These are phyloP conservation scores for Jatropha podagrica DNA, from an alignment of 441 rosid genomes.

Conservation along the genomic window DNA sequence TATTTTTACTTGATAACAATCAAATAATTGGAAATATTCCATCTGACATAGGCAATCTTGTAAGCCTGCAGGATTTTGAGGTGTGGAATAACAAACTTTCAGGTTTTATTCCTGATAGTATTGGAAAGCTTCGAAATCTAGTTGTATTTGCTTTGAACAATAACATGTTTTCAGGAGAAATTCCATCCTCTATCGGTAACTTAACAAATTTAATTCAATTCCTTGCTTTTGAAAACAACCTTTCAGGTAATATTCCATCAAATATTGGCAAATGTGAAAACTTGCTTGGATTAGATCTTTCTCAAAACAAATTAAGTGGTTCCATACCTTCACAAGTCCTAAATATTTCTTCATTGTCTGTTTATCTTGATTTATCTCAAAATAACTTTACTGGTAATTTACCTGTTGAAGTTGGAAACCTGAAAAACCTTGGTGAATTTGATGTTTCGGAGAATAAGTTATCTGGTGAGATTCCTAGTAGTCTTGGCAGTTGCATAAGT, in stretches of 20 bases:
- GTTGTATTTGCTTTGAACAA: not conserved
- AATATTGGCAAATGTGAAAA: constrained; percentile 29
- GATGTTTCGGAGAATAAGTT: not conserved
- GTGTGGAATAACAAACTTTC: not conserved
- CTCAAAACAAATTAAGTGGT: constrained; percentile 13
- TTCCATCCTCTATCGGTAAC: not conserved
- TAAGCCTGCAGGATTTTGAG: not conserved
- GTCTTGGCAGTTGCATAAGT: not conserved
- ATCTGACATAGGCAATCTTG: not conserved
- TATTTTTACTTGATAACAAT: not conserved
- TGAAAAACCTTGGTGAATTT: not conserved
- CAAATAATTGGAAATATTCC: constrained; percentile 4
- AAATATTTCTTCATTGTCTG: not conserved
- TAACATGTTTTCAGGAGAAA: constrained; percentile 8
- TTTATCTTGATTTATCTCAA: not conserved
- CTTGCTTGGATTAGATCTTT: not conserved
- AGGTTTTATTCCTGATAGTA: not conserved
- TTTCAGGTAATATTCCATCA: constrained; percentile 38
- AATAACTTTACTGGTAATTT: constrained; percentile 3
- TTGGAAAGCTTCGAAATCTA: constrained; percentile 13
- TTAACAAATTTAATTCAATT: constrained; percentile 9
- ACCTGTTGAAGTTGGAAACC: constrained; percentile 1
- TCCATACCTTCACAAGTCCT: constrained; percentile 3
- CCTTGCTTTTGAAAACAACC: constrained; percentile 12
- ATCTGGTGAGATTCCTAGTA: constrained; percentile 13